Evolutionary conservation across 78 protist genomes (phyloP).

Genomic region (Dictyostelium capitatum): DNA sequence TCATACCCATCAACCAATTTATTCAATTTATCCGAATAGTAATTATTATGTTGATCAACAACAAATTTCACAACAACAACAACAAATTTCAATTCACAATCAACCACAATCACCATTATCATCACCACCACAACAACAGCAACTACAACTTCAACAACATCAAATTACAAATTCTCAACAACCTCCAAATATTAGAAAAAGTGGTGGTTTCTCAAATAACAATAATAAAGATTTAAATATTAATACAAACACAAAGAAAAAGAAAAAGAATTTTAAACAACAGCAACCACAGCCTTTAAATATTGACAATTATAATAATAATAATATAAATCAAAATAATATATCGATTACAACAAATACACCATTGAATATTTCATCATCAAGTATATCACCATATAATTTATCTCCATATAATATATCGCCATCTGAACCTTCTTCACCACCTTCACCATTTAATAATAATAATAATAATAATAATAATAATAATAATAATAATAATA

Average conservation of each 20-base stretch:
- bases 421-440: neutral
- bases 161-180: neutral
- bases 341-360: neutral
- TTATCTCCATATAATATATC: neutral
- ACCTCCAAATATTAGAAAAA: neutral
- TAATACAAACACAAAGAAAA: neutral
- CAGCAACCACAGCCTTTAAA: neutral
- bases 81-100: neutral
- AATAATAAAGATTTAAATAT: too few species aligned
- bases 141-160: conserved; percentile 1
- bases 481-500: conserved; percentile 8
- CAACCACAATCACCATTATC: neutral
- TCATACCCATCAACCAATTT: neutral
- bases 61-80: neutral
- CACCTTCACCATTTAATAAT: neutral
- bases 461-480: neutral
- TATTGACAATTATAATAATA: neutral
- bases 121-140: neutral
- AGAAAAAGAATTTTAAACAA: neutral
- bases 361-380: conserved; percentile 12
- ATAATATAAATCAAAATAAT: neutral
- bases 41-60: neutral
- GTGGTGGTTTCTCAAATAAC: neutral
- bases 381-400: neutral
- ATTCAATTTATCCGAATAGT: neutral